Conservation (phyloP, 495 filamentous ascomycete genomes). For the Cudoniella acicularis region DNA sequence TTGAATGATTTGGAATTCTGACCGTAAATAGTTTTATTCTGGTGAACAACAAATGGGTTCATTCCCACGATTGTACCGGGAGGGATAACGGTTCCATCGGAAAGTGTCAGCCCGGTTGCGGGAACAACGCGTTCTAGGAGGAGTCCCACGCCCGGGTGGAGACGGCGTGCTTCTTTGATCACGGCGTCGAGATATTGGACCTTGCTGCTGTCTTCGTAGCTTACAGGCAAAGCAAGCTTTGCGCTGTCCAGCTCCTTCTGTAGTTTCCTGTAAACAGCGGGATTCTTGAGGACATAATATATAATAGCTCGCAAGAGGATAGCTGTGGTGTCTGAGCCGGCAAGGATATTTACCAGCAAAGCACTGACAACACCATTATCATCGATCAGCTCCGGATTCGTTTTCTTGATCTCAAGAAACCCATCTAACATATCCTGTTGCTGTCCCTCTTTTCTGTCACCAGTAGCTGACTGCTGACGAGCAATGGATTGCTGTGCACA, state of each 20-base stretch:
- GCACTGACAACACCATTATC: slow-evolving; percentile 14
- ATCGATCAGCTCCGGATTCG: slow-evolving; percentile 23
- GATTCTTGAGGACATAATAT: slow-evolving; percentile 48
- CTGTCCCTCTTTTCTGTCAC: background rate
- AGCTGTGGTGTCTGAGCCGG: slow-evolving; percentile 52
- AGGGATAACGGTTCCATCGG: slow-evolving; percentile 42
- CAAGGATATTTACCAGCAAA: slow-evolving; percentile 15
- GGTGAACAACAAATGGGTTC: slow-evolving; percentile 51
- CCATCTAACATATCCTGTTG: slow-evolving; percentile 29
- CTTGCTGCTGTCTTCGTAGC: background rate
- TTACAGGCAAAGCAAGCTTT: slow-evolving; percentile 24
- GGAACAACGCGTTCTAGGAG: slow-evolving; percentile 65
- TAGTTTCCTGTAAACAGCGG: slow-evolving; percentile 31
- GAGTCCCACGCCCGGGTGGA: slow-evolving; percentile 61
- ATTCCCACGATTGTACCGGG: slow-evolving; percentile 48
- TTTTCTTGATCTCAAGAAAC: slow-evolving; percentile 26
- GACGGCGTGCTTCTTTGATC: slow-evolving; percentile 65
- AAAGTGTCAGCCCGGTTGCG: slow-evolving; percentile 43
- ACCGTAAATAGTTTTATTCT: slow-evolving; percentile 47
- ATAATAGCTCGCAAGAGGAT: slow-evolving; percentile 44
- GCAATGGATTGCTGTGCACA: slow-evolving; percentile 9
- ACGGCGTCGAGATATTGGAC: slow-evolving; percentile 62
- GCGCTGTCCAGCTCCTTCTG: slow-evolving; percentile 15
- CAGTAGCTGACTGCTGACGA: background rate
- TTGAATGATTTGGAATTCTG: slow-evolving; percentile 46